phyloP scores from a whole-genome alignment of 2,329 filamentous ascomycete genomes.

The Scedosporium apiospermum region DNA sequence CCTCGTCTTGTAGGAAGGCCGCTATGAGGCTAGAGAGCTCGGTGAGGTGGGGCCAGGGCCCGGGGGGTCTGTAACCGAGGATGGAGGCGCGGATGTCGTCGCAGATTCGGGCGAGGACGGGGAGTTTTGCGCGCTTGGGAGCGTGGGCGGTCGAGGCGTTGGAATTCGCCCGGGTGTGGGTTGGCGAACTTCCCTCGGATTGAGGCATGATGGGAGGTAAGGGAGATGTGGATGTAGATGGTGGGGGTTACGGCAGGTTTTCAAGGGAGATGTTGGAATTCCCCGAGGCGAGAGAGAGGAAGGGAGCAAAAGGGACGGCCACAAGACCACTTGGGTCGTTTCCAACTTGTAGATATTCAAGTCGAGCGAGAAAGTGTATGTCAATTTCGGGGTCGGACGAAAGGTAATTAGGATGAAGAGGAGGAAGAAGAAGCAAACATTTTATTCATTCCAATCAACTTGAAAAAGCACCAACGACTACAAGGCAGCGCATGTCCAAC shows the following conservation, averaged over 20 bases:
- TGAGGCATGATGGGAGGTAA: neutral
- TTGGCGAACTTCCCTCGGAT: neutral
- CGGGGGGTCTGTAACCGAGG: neutral
- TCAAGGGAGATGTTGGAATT: neutral
- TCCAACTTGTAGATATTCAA: too few relatives aligned
- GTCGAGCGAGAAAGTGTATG: too few relatives aligned
- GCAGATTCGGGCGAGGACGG: conserved; percentile 5
- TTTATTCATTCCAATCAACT: too few relatives aligned
- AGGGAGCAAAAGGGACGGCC: neutral
- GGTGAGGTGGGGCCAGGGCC: conserved; percentile 1
- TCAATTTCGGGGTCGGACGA: too few relatives aligned
- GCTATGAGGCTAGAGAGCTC: conserved; percentile 4
- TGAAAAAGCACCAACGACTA: too few relatives aligned
- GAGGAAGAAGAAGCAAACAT: too few relatives aligned
- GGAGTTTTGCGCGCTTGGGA: neutral
- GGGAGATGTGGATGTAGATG: neutral
- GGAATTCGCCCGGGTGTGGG: neutral
- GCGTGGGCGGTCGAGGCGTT: neutral
- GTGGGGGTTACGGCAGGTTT: neutral
- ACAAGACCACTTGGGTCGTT: too few relatives aligned
- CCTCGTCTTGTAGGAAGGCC: conserved; percentile 4
- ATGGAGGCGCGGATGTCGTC: conserved; percentile 5
- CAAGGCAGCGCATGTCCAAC: too few relatives aligned
- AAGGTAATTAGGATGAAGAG: too few relatives aligned
- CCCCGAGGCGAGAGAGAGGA: neutral